Percentiles rank a stretch among this genome's conserved stretches.
These are phyloP conservation scores for Sonneratia caseolaris DNA, from an alignment of 345 rosid genomes.

Conservation along the genomic window DNA sequence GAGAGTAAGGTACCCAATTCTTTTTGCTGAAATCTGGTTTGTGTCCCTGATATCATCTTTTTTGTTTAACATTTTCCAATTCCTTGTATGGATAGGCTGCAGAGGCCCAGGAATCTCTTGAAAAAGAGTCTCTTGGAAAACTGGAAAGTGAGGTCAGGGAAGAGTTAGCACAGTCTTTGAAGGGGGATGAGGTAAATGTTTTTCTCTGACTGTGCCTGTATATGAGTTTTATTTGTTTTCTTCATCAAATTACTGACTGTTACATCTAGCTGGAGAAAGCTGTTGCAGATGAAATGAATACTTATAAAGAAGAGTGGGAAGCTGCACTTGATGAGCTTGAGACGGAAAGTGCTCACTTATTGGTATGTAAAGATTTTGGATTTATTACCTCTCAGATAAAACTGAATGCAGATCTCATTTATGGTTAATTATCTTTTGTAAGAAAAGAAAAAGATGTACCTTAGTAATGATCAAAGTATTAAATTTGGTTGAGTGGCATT, in stretches of 20 bases:
- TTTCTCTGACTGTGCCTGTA: slow-evolving; percentile 13
- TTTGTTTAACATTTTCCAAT: slow-evolving; percentile 11
- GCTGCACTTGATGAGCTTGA: slow-evolving; percentile 80
- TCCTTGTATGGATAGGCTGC: slow-evolving; percentile 62
- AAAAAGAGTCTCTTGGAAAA: slow-evolving; percentile 72
- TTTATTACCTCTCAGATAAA: slow-evolving; percentile 1
- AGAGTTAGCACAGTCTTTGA: slow-evolving; percentile 65
- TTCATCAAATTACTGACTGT: slow-evolving; percentile 6
- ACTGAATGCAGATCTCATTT: background rate
- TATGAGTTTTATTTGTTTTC: slow-evolving; percentile 11
- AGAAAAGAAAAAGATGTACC: background rate
- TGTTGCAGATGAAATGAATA: slow-evolving; percentile 69
- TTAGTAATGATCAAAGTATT: background rate
- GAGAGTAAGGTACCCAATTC: slow-evolving; percentile 83
- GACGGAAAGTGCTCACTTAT: slow-evolving; percentile 72
- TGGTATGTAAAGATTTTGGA: slow-evolving; percentile 54
- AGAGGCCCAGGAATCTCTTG: slow-evolving; percentile 98
- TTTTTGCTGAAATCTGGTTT: slow-evolving; percentile 11
- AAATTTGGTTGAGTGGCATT: background rate
- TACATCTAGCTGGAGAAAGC: slow-evolving; percentile 59
- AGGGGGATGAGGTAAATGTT: slow-evolving; percentile 66
- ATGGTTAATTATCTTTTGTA: background rate
- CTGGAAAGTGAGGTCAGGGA: slow-evolving; percentile 83
- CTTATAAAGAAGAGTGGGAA: slow-evolving; percentile 89
- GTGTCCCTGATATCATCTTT: background rate